Percentiles rank a stretch among this genome's conserved stretches.
Conservation (phyloP, 2,329 filamentous ascomycete genomes). For the Coniella lustricola region DNA sequence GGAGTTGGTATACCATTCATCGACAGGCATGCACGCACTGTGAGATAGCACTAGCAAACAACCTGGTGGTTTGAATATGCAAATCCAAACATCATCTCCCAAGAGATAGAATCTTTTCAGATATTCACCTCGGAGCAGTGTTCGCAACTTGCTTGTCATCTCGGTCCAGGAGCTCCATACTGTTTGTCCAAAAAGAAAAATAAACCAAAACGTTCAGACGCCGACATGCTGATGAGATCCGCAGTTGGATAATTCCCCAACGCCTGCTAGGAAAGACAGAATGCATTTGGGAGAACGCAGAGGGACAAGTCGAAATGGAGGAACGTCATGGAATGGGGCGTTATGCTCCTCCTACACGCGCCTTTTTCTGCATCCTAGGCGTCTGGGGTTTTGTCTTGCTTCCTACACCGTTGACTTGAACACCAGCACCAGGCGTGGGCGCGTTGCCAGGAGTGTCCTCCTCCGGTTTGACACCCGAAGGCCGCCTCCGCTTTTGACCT, state of each 20-base stretch:
- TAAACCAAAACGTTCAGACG: neutral
- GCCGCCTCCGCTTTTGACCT: constrained; percentile 51
- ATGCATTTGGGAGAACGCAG: neutral
- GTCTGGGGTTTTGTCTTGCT: constrained; percentile 47
- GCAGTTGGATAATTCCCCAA: neutral
- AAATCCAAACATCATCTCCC: no score
- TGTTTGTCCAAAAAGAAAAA: neutral
- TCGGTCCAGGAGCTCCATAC: neutral
- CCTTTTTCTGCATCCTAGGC: constrained; percentile 48
- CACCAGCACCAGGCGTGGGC: constrained; percentile 36
- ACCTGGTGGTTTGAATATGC: no score
- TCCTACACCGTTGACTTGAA: constrained; percentile 46
- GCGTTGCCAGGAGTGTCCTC: constrained; percentile 43
- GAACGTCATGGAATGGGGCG: neutral
- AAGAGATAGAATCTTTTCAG: no score
- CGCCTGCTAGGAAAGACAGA: constrained; percentile 8
- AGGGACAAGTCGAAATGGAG: neutral
- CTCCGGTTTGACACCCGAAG: constrained; percentile 50
- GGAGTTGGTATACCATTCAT: neutral
- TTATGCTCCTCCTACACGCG: constrained; percentile 37
- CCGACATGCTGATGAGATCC: constrained; percentile 9
- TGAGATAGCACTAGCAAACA: no score
- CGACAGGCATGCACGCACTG: neutral
- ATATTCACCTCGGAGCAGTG: no score
- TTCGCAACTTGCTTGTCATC: neutral